phyloP scores from a whole-genome alignment of 1,284 basidiomycete species.

The Ceraceosorus guamensis region DNA sequence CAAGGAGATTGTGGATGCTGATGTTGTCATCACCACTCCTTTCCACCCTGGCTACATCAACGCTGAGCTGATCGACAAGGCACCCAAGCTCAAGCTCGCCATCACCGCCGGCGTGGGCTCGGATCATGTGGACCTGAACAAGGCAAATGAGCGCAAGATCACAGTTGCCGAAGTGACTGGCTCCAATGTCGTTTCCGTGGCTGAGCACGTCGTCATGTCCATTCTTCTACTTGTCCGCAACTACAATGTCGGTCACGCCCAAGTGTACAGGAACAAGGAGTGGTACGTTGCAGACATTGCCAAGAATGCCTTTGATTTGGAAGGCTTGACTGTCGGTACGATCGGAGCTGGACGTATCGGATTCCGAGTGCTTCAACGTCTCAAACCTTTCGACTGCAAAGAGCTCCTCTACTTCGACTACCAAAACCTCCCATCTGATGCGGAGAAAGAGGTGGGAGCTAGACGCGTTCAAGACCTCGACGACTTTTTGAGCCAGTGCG shows the following conservation, averaged over 20 bases:
- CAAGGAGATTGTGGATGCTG: conserved; percentile 66
- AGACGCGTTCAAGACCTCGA: conserved; percentile 74
- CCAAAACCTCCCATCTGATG: conserved; percentile 63
- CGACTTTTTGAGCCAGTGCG: conserved; percentile 70
- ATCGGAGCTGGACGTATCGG: conserved; percentile 61
- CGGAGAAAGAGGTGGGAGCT: conserved; percentile 64
- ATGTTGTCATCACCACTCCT: conserved; percentile 67
- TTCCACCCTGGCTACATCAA: conserved; percentile 78
- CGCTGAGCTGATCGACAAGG: conserved; percentile 66
- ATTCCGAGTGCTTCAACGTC: conserved; percentile 65
- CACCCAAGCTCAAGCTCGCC: conserved; percentile 83
- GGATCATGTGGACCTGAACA: conserved; percentile 77
- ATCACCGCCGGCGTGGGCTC: conserved; percentile 92
- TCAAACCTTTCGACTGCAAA: conserved; percentile 80
- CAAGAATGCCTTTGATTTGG: conserved; percentile 64
- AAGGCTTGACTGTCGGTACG: conserved; percentile 69
- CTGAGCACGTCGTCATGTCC: conserved; percentile 78
- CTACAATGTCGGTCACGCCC: conserved; percentile 65
- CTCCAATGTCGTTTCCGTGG: conserved; percentile 67
- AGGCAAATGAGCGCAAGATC: conserved; percentile 72
- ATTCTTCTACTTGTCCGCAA: conserved; percentile 81
- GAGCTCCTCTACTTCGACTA: conserved; percentile 93
- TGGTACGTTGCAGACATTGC: conserved; percentile 48
- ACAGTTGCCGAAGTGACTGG: conserved; percentile 70
- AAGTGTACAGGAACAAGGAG: conserved; percentile 25